Conservation (phyloP, 1,284 basidiomycete genomes). For the Leccinum brunneo-olivaceum region DNA sequence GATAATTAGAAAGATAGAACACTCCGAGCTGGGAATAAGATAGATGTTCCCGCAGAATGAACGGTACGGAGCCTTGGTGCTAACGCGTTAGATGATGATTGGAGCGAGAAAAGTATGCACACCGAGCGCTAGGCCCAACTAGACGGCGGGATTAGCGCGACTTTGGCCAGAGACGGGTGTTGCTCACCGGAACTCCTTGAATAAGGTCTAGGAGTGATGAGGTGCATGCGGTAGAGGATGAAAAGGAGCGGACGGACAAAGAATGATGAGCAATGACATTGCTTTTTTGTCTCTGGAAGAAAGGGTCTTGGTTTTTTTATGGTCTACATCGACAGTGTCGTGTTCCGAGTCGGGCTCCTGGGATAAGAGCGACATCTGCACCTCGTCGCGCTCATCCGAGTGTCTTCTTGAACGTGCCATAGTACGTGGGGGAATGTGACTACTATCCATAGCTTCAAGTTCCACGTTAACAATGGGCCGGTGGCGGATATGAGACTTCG, state of each 20-base stretch:
- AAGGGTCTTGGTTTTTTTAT: slow-evolving; percentile 42
- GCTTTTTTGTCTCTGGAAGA: slow-evolving; percentile 76
- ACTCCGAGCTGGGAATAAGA: slow-evolving; percentile 96
- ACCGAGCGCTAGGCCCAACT: slow-evolving; percentile 76
- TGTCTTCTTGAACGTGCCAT: slow-evolving; percentile 31
- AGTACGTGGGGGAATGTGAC: slow-evolving; percentile 59
- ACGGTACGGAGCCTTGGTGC: slow-evolving; percentile 84
- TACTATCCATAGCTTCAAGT: slow-evolving; percentile 44
- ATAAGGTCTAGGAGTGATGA: slow-evolving; percentile 60
- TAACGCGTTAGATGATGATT: slow-evolving; percentile 8
- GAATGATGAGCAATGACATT: slow-evolving; percentile 79
- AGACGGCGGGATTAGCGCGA: slow-evolving; percentile 12
- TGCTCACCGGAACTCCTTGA: slow-evolving; percentile 91
- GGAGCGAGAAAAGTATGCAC: slow-evolving; percentile 14
- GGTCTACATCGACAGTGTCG: slow-evolving; percentile 23
- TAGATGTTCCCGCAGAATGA: slow-evolving; percentile 89
- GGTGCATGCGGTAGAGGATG: slow-evolving; percentile 9
- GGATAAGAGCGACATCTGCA: slow-evolving; percentile 58
- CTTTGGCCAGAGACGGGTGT: slow-evolving; percentile 17
- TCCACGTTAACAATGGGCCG: slow-evolving; percentile 26
- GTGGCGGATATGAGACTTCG: slow-evolving; percentile 24
- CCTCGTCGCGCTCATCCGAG: slow-evolving; percentile 43
- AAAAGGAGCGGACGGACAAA: slow-evolving; percentile 61
- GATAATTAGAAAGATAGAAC: slow-evolving; percentile 92
- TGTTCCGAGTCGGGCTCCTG: slow-evolving; percentile 46